Evolutionary conservation across 192 early-diverging fungal species (phyloP).

Genomic region (Mortierella hygrophila): DNA sequence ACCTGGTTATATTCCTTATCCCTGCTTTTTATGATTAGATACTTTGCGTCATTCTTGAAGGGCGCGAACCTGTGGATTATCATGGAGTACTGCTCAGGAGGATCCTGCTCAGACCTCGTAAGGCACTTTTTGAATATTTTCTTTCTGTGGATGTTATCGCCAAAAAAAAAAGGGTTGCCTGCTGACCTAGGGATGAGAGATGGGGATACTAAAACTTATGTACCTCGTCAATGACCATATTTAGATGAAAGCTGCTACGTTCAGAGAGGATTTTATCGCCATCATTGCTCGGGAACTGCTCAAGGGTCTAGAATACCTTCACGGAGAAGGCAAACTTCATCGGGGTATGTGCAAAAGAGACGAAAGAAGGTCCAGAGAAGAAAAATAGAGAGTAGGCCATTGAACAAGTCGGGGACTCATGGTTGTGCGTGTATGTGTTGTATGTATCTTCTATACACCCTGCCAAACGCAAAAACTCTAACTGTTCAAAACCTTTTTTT

Average conservation of each 20-base stretch:
- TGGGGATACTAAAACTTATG: background rate
- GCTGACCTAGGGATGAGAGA: background rate
- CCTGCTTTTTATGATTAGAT: constrained; percentile 55
- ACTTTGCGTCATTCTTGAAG: constrained; percentile 92
- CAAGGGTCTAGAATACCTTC: constrained; percentile 91
- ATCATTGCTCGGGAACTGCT: constrained; percentile 91
- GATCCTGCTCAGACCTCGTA: constrained; percentile 94
- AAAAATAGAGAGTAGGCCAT: background rate
- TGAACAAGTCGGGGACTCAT: background rate
- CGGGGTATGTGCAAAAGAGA: constrained; percentile 59
- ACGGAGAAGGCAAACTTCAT: constrained; percentile 88
- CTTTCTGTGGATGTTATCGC: background rate
- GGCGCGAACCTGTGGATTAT: constrained; percentile 93
- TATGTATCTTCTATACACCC: background rate
- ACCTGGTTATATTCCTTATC: background rate
- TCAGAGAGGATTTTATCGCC: constrained; percentile 90
- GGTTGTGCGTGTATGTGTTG: background rate
- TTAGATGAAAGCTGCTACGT: constrained; percentile 85
- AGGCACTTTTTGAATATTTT: background rate
- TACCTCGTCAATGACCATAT: background rate
- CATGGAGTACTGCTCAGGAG: constrained; percentile 97
- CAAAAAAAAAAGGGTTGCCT: background rate
- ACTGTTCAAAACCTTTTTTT: background rate
- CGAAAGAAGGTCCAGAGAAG: background rate
- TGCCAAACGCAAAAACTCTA: constrained; percentile 25